phyloP scores from a whole-genome alignment of 345 rosid species.

The Boechera stricta region DNA sequence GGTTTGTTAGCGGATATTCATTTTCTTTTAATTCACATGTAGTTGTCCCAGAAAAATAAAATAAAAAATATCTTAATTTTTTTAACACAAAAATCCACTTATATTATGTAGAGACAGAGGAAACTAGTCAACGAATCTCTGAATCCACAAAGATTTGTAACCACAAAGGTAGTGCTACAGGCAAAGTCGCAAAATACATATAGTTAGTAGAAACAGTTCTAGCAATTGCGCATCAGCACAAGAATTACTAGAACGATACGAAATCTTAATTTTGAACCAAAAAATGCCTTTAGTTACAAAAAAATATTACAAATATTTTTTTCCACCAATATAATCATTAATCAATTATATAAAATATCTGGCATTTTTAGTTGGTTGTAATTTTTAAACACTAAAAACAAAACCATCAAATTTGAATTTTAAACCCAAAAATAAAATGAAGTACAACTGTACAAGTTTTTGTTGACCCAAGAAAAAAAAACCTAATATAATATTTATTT shows the following conservation, averaged over 20 bases:
- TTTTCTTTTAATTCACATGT: background rate
- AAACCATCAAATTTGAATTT: background rate
- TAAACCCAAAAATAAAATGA: background rate
- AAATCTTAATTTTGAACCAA: background rate
- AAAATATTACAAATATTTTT: background rate
- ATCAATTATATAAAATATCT: background rate
- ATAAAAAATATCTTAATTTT: no score
- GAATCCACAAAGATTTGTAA: no score
- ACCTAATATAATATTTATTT: background rate
- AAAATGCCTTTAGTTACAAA: background rate
- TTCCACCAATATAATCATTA: background rate
- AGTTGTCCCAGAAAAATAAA: background rate
- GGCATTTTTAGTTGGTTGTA: background rate
- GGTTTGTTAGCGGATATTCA: background rate
- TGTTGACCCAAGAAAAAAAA: background rate
- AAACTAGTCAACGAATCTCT: no score
- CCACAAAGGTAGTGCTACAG: no score
- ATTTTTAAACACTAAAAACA: background rate
- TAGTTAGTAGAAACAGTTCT: no score
- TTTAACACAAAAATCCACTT: no score
- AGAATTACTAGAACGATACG: no score
- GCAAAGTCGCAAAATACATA: no score
- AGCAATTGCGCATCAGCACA: no score
- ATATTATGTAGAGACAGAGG: no score
- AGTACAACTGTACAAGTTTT: constrained; percentile 14